Conservation (phyloP, 257 asterid species). For the Fraxinus cuspidata region DNA sequence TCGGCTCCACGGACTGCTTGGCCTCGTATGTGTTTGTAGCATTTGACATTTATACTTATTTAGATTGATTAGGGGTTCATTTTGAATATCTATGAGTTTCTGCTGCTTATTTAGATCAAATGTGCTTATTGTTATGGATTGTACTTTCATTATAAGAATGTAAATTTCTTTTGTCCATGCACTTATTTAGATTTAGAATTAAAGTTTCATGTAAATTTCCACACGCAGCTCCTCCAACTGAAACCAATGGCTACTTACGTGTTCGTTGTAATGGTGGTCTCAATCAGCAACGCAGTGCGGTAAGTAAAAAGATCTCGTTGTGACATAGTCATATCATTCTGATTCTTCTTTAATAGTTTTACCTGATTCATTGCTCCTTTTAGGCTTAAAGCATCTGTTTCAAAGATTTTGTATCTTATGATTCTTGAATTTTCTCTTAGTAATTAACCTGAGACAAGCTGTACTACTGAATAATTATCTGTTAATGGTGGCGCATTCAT, state of each 20-base stretch:
- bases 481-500: neutral
- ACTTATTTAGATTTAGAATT: slow-evolving; percentile 11
- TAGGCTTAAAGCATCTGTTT: no score
- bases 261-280: slow-evolving; percentile 99
- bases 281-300: slow-evolving; percentile 98
- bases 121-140: slow-evolving; percentile 10
- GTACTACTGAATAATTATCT: neutral
- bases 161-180: neutral
- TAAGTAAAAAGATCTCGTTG: slow-evolving; percentile 34
- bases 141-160: slow-evolving; percentile 3
- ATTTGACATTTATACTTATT: neutral
- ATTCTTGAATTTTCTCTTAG: no score
- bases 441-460: no score
- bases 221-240: slow-evolving; percentile 72
- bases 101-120: neutral
- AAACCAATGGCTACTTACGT: slow-evolving; percentile 88
- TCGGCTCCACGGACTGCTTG: slow-evolving; percentile 95
- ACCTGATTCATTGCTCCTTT: no score
- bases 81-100: neutral
- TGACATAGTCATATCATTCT: neutral
- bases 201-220: slow-evolving; percentile 24
- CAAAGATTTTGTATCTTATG: no score
- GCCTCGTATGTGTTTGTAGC: slow-evolving; percentile 66
- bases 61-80: slow-evolving; percentile 6
- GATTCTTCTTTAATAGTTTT: no score